Conservation (phyloP, 805 yeast genomes). For the Priceomyces carsonii region DNA sequence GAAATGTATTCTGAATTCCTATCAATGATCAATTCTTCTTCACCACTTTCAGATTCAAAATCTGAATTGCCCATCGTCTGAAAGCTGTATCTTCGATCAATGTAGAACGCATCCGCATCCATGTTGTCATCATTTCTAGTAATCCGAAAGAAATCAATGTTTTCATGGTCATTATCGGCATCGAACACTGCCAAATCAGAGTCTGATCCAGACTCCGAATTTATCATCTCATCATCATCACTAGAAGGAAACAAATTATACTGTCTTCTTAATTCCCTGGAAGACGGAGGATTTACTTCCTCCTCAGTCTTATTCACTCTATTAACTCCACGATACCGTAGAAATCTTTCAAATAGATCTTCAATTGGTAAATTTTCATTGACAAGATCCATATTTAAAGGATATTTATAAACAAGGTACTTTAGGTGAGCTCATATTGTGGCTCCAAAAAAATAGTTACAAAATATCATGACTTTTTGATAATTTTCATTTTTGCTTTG, state of each 20-base stretch:
- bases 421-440: too few species aligned
- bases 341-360: constrained; percentile 7
- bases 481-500: too few species aligned
- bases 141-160: constrained; percentile 18
- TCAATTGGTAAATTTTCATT: not conserved
- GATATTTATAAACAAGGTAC: too few species aligned
- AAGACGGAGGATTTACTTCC: not conserved
- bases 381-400: constrained; percentile 2
- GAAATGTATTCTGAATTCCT: constrained; percentile 13
- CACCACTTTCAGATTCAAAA: constrained; percentile 4
- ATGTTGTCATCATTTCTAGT: constrained; percentile 16
- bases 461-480: too few species aligned
- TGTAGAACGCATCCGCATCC: constrained; percentile 26
- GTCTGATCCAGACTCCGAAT: constrained; percentile 6
- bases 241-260: constrained; percentile 2
- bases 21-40: constrained; percentile 5
- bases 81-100: constrained; percentile 21
- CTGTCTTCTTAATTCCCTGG: constrained; percentile 3
- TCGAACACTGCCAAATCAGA: constrained; percentile 26
- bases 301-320: constrained; percentile 4
- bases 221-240: constrained; percentile 2
- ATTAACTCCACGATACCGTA: constrained; percentile 11
- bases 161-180: constrained; percentile 29
- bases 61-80: constrained; percentile 6
- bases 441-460: too few species aligned